Evolutionary conservation across 2,329 filamentous ascomycete genomes (phyloP).

Genomic region (Hypoxylon sp.): DNA sequence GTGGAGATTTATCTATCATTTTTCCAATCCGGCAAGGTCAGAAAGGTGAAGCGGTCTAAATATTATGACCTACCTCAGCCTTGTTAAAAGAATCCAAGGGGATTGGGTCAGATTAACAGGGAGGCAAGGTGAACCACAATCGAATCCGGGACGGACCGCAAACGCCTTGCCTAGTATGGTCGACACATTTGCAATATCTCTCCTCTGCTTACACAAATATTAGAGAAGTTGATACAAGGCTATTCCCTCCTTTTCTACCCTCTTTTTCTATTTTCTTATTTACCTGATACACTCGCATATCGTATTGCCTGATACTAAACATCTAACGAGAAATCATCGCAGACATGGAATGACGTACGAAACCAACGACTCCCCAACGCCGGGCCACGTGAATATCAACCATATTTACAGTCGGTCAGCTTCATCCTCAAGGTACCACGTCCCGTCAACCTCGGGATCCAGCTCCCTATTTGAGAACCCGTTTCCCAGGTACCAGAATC

Average conservation of each 20-base stretch:
- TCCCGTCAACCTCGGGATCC: slow-evolving; percentile 54
- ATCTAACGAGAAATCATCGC: background rate
- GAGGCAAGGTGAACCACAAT: background rate
- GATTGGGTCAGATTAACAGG: background rate
- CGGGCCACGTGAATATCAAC: background rate
- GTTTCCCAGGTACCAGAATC: slow-evolving; percentile 67
- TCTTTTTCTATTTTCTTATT: background rate
- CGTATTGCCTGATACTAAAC: background rate
- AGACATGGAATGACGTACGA: background rate
- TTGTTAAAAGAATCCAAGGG: background rate
- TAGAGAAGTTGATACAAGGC: background rate
- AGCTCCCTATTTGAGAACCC: slow-evolving; percentile 65
- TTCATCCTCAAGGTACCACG: slow-evolving; percentile 59
- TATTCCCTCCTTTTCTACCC: background rate
- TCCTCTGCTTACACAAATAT: background rate
- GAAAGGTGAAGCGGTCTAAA: background rate
- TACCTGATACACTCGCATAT: too few relatives aligned
- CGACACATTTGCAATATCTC: background rate
- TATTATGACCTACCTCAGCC: background rate
- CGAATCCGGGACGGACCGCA: background rate
- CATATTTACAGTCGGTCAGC: slow-evolving; percentile 12
- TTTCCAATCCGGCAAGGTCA: background rate
- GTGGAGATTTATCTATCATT: background rate
- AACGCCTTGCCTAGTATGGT: background rate
- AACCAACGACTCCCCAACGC: background rate